These are phyloP conservation scores for Parasarocladium wereldwijsianum DNA, from an alignment of 2,329 filamentous ascomycete genomes.

Conservation along the genomic window DNA sequence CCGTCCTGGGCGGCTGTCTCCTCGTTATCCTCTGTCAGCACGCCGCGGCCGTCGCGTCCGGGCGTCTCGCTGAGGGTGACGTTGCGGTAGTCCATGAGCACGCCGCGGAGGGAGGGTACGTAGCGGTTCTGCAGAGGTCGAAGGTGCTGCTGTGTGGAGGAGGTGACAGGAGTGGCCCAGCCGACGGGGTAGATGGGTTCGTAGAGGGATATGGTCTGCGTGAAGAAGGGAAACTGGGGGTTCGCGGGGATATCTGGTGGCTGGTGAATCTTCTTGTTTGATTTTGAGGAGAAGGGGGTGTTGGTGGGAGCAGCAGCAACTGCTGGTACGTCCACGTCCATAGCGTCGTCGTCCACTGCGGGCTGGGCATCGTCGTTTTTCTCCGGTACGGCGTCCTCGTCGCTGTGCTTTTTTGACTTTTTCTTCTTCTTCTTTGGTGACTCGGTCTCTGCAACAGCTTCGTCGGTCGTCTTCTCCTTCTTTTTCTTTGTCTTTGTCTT, in stretches of 20 bases:
- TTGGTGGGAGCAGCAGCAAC: constrained; percentile 15
- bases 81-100: constrained; percentile 62
- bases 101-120: constrained; percentile 55
- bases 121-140: constrained; percentile 64
- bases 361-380: constrained; percentile 5
- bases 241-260: constrained; percentile 23
- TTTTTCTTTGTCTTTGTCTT: constrained; percentile 17
- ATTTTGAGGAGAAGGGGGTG: constrained; percentile 12
- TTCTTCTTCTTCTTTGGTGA: constrained; percentile 16
- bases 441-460: constrained; percentile 4
- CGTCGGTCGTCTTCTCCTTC: constrained; percentile 14
- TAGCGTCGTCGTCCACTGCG: constrained; percentile 16
- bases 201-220: constrained; percentile 69
- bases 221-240: constrained; percentile 55
- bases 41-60: constrained; percentile 29
- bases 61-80: constrained; percentile 48
- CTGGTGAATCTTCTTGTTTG: constrained; percentile 19
- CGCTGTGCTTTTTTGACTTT: constrained; percentile 11
- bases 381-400: constrained; percentile 6
- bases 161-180: constrained; percentile 55
- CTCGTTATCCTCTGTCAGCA: too few relatives aligned
- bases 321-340: constrained; percentile 26
- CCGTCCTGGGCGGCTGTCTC: constrained; percentile 33
- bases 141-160: constrained; percentile 59
- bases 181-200: constrained; percentile 59